Percentiles rank a stretch among this genome's conserved stretches.
Conservation (phyloP, 768 basidiomycete species). For the Glaciozyma antarctica region DNA sequence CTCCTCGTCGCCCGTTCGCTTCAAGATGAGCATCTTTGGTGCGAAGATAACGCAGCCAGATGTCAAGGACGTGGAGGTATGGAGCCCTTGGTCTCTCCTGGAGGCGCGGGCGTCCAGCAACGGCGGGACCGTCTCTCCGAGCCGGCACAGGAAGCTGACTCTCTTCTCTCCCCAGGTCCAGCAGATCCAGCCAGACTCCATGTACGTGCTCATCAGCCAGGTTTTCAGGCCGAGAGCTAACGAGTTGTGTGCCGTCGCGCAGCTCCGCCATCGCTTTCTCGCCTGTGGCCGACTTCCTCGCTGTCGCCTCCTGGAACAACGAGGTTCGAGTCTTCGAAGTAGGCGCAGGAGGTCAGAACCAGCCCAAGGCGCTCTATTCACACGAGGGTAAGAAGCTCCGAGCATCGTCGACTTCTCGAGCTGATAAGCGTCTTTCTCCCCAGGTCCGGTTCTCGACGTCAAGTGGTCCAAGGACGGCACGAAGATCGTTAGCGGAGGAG, state of each 20-base stretch:
- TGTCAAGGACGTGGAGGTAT: not conserved
- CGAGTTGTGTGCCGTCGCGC: slow-evolving; percentile 33
- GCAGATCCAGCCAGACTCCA: not conserved
- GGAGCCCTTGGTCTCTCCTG: not conserved
- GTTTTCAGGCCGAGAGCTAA: too few species aligned
- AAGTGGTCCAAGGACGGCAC: slow-evolving; percentile 78
- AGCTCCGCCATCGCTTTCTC: slow-evolving; percentile 79
- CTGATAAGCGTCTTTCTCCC: not conserved
- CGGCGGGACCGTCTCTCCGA: not conserved
- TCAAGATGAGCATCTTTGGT: not conserved
- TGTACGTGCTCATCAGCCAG: not conserved
- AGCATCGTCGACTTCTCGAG: not conserved
- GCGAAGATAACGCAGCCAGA: not conserved
- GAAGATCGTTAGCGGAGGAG: slow-evolving; percentile 83
- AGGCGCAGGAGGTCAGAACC: slow-evolving; percentile 48
- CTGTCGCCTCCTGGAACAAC: slow-evolving; percentile 90
- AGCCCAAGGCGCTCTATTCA: slow-evolving; percentile 78
- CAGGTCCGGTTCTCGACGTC: slow-evolving; percentile 64
- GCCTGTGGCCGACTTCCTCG: slow-evolving; percentile 73
- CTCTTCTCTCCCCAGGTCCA: not conserved
- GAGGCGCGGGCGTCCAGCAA: not conserved
- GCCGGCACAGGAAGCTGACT: not conserved
- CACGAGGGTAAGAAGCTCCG: slow-evolving; percentile 51
- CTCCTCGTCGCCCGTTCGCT: not conserved
- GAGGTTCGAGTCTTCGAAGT: slow-evolving; percentile 50